A percentile compares a stretch with the other conserved stretches of the same genome.
Conservation (phyloP, 2,329 filamentous ascomycete genomes). For the Myotisia sp. region DNA sequence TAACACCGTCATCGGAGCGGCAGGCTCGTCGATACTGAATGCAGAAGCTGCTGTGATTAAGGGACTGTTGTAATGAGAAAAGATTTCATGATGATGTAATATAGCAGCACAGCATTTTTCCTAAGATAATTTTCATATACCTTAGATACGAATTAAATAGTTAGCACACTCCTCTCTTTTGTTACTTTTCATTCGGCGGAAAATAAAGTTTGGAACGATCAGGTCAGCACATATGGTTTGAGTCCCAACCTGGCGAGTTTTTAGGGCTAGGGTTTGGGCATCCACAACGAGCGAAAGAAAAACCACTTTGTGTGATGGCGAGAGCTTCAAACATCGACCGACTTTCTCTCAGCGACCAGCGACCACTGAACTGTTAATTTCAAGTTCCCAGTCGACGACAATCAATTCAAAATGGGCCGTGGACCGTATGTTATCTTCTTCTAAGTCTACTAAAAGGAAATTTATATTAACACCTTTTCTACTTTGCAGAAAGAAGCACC, state of each 20-base stretch:
- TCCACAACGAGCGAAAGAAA: slow-evolving; percentile 5
- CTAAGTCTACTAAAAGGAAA: not conserved
- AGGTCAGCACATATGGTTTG: too few species aligned
- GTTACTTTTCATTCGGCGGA: too few species aligned
- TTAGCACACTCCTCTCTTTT: too few species aligned
- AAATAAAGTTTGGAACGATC: too few species aligned
- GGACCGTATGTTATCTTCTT: slow-evolving; percentile 40
- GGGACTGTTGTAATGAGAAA: slow-evolving; percentile 52
- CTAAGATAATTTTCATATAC: too few species aligned
- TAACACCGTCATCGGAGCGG: slow-evolving; percentile 83
- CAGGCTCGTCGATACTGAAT: slow-evolving; percentile 90
- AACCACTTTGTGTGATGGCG: not conserved
- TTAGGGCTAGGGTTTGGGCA: slow-evolving; percentile 6
- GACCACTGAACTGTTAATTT: slow-evolving; percentile 9
- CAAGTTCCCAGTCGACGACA: slow-evolving; percentile 10
- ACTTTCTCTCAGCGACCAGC: slow-evolving; percentile 11
- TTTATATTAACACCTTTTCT: slow-evolving; percentile 4
- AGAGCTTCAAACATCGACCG: slow-evolving; percentile 3
- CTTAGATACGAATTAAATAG: too few species aligned
- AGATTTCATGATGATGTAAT: too few species aligned
- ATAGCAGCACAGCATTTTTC: too few species aligned
- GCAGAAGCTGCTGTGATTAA: slow-evolving; percentile 87
- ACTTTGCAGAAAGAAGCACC: slow-evolving; percentile 76
- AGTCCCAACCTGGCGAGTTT: not conserved
- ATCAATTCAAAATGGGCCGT: slow-evolving; percentile 39